Conservation (phyloP, 2,329 filamentous ascomycete species). For the Acephala macrosclerotiorum region DNA sequence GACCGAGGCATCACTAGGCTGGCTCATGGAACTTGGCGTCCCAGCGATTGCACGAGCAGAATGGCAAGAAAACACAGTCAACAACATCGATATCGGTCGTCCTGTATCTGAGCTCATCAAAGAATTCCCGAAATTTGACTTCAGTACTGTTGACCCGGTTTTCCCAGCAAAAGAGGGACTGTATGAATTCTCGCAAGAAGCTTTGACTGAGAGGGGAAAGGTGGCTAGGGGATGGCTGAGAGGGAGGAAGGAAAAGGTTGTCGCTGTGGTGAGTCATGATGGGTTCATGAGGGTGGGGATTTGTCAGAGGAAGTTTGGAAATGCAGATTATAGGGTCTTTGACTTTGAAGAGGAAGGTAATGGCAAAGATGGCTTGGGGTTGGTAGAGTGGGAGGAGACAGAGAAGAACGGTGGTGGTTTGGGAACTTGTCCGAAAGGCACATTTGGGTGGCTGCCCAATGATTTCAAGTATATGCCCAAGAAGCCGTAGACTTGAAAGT, state of each 20-base stretch:
- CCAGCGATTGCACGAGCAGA: conserved; percentile 17
- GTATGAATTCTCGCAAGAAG: conserved; percentile 24
- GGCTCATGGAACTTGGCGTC: conserved; percentile 16
- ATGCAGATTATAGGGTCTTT: conserved; percentile 30
- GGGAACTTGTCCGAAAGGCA: conserved; percentile 22
- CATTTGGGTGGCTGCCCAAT: conserved; percentile 25
- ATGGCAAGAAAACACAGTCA: conserved; percentile 28
- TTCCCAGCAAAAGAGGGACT: conserved; percentile 26
- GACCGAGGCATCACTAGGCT: conserved; percentile 17
- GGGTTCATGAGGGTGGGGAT: conserved; percentile 30
- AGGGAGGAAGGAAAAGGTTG: conserved; percentile 24
- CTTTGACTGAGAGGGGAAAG: conserved; percentile 18
- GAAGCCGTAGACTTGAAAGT: not conserved
- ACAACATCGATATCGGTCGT: conserved; percentile 27
- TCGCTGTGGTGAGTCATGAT: conserved; percentile 29
- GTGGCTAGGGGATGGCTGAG: conserved; percentile 20
- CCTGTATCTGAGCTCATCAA: conserved; percentile 12
- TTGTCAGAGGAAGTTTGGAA: conserved; percentile 24
- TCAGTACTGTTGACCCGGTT: conserved; percentile 17
- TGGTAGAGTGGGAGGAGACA: conserved; percentile 27
- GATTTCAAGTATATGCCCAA: conserved; percentile 29
- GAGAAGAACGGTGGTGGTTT: conserved; percentile 26
- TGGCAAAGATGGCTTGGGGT: conserved; percentile 8
- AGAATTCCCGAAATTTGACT: conserved; percentile 25
- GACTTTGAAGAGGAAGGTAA: conserved; percentile 19